Evolutionary conservation across 306 rosid species (phyloP).

Genomic region (Prunus mume): DNA sequence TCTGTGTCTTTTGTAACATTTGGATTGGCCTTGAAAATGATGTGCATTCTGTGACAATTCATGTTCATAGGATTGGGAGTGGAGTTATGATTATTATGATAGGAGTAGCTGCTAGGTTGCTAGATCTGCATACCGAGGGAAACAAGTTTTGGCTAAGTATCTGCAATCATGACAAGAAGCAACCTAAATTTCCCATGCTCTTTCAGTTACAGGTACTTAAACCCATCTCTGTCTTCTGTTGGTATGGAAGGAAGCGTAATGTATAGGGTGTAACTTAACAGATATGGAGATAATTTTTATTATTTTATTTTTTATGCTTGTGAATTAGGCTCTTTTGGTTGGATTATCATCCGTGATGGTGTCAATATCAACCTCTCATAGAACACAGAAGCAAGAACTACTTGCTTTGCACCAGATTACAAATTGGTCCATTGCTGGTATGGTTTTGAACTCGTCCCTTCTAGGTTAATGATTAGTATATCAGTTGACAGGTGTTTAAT

Average conservation of each 20-base stretch:
- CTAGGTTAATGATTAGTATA: conserved; percentile 1
- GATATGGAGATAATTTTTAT: conserved; percentile 8
- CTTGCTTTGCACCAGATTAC: conserved; percentile 63
- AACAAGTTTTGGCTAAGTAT: conserved; percentile 66
- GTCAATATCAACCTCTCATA: conserved; percentile 72
- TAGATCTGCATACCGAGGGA: conserved; percentile 53
- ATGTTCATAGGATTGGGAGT: conserved; percentile 64
- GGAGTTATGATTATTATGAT: conserved; percentile 68
- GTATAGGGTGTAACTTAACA: background rate
- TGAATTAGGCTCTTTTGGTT: conserved; percentile 63
- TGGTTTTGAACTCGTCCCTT: conserved; percentile 24
- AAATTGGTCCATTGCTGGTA: conserved; percentile 83
- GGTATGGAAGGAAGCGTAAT: conserved; percentile 24
- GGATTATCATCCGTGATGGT: conserved; percentile 78
- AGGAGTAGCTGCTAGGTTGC: conserved; percentile 70
- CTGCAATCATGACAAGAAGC: conserved; percentile 47
- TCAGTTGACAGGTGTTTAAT: background rate
- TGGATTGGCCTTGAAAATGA: background rate
- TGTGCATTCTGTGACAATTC: conserved; percentile 1
- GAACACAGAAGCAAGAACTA: conserved; percentile 69
- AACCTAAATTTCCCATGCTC: conserved; percentile 50
- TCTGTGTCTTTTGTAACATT: background rate
- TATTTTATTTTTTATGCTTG: background rate
- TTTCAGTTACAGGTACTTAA: conserved; percentile 70
- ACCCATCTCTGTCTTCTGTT: conserved; percentile 9